phyloP scores from a whole-genome alignment of 805 yeast species.

The Kazachstania viticola region DNA sequence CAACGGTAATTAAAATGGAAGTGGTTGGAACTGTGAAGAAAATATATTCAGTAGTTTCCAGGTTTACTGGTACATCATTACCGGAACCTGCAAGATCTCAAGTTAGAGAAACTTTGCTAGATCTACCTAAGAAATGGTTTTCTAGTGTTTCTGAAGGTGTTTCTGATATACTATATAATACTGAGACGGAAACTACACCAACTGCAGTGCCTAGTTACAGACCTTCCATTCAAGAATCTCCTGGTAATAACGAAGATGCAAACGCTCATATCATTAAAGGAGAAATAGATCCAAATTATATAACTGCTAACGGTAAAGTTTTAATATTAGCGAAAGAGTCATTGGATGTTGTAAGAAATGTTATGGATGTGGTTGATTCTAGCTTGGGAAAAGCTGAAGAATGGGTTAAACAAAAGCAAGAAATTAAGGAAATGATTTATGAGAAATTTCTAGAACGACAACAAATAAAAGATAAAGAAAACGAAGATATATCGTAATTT shows the following conservation, averaged over 20 bases:
- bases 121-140: conserved; percentile 68
- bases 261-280: background rate
- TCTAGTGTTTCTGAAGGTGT: conserved; percentile 17
- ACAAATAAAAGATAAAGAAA: conserved; percentile 1
- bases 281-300: background rate
- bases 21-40: conserved; percentile 82
- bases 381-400: conserved; percentile 75
- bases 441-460: conserved; percentile 8
- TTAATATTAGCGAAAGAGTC: conserved; percentile 81
- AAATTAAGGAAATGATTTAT: conserved; percentile 23
- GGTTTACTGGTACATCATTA: conserved; percentile 63
- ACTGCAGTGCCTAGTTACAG: background rate
- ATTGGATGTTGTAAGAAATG: conserved; percentile 71
- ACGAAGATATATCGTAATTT: too few species aligned
- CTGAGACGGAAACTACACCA: background rate
- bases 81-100: conserved; percentile 72
- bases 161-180: background rate
- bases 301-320: conserved; percentile 55
- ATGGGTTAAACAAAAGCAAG: conserved; percentile 52
- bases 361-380: conserved; percentile 75
- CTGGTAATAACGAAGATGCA: background rate
- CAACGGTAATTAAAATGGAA: conserved; percentile 55
- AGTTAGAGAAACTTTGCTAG: conserved; percentile 67
- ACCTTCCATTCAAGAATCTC: background rate
- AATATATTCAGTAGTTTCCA: conserved; percentile 75